Evolutionary conservation across 1,284 basidiomycete genomes (phyloP), one percentile per base, ranked within the genome.

Genomic region (Pisolithus thermaeus): DNA sequence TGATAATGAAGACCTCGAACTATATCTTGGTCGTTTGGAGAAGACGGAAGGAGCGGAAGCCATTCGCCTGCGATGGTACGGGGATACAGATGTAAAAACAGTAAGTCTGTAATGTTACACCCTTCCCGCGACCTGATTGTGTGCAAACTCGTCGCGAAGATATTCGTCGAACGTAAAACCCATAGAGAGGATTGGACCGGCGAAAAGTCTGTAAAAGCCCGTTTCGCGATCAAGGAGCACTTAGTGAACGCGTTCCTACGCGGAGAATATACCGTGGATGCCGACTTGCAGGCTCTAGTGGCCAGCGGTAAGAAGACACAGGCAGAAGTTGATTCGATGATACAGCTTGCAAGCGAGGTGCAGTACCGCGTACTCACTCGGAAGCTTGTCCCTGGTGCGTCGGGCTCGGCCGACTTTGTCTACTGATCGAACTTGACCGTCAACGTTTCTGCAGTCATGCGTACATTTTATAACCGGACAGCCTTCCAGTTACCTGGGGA

Each of bases 111-210:
- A 22, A 7, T 6, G 4, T 7, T 22, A 41, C 32, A 14, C 12
- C 11, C 32, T 35, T 35, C 32, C 32, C 32, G 4, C 12, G 4
- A 35, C 38, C 46, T 30, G 41, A 38, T 46, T 3, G 14, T 30
- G 3, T 11, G 16, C 4, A 40, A 43, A 38, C 12, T 25, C 49
- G 50, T 3, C 54, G 11, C 50, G 14, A 37, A 92, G 85, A 95
- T 99, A 56, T 99, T 97, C 63, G 93, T 99, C 42, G 96, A 99
- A 76, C 91, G 97, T 54, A 99, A 99, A 73, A 99, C 97, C 0
- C 96, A 99, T 67, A 82, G 95, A 49, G 96, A 99, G 72, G 96
- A 99, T 69, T 99, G 97, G 96, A 99, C 97, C 0, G 96, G 96
- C 32, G 96, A 99, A 71, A 99, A 98, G 73, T 96, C 92, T 16